Evolutionary conservation across 768 basidiomycete species (phyloP).

Genomic region (Phylloporus scabripes): DNA sequence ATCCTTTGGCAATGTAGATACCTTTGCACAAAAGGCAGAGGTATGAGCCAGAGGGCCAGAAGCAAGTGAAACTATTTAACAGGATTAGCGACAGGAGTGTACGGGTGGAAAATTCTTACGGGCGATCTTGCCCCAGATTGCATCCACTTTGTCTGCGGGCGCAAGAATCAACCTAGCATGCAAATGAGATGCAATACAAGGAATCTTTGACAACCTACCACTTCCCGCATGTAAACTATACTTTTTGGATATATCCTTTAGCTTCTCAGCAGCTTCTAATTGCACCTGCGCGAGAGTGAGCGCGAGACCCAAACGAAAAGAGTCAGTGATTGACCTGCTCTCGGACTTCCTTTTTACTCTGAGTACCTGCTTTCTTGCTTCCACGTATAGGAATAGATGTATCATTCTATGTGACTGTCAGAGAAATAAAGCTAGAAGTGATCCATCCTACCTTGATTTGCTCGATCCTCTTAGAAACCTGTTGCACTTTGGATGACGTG

Average conservation of each 20-base stretch:
- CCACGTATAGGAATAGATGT: constrained; percentile 58
- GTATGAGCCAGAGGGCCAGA: constrained; percentile 60
- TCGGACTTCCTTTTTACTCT: constrained; percentile 70
- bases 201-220: constrained; percentile 39
- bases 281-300: constrained; percentile 42
- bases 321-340: constrained; percentile 45
- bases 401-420: constrained; percentile 46
- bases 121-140: constrained; percentile 57
- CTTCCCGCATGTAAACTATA: constrained; percentile 56
- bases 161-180: constrained; percentile 62
- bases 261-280: constrained; percentile 48
- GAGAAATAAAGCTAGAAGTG: not conserved
- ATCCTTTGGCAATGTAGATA: constrained; percentile 53
- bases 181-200: not conserved
- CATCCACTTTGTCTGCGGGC: constrained; percentile 54
- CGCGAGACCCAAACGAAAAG: not conserved
- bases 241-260: constrained; percentile 54
- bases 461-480: constrained; percentile 52
- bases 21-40: constrained; percentile 53
- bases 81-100: not conserved
- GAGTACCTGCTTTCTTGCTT: constrained; percentile 66
- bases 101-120: constrained; percentile 35
- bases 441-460: constrained; percentile 46
- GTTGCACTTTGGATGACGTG: constrained; percentile 41
- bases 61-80: constrained; percentile 49